Evolutionary conservation across 371 early-diverging fungal genomes (phyloP).

Genomic region (Lichtheimia ramosa): DNA sequence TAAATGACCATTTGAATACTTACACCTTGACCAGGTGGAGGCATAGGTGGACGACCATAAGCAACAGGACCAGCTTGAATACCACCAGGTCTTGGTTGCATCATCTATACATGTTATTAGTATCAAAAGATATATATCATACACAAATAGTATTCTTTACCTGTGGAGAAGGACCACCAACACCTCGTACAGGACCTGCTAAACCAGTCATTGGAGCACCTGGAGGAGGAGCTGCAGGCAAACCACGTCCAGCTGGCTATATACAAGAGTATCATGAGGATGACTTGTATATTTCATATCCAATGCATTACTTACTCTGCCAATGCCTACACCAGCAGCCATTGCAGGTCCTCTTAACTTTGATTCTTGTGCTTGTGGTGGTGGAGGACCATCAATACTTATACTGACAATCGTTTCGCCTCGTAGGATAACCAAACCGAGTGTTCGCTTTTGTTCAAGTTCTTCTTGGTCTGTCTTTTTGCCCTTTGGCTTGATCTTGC

Average conservation of each 20-base stretch:
- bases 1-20: slow-evolving; percentile 2
- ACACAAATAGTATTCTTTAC: too few species aligned
- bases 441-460: slow-evolving; percentile 80
- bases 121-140: too few species aligned
- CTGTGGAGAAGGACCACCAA: slow-evolving; percentile 89
- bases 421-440: slow-evolving; percentile 93
- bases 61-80: slow-evolving; percentile 70
- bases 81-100: slow-evolving; percentile 67
- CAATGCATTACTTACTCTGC: slow-evolving; percentile 38
- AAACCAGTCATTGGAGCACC: slow-evolving; percentile 64
- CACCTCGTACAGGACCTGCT: slow-evolving; percentile 87
- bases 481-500: slow-evolving; percentile 77
- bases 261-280: background rate
- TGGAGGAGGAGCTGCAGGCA: slow-evolving; percentile 78
- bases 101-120: slow-evolving; percentile 56
- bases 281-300: background rate
- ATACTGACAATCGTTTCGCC: slow-evolving; percentile 93
- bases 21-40: slow-evolving; percentile 32
- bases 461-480: slow-evolving; percentile 43
- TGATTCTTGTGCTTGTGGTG: slow-evolving; percentile 64
- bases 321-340: slow-evolving; percentile 74
- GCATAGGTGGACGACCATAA: slow-evolving; percentile 72
- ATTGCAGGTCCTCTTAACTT: slow-evolving; percentile 53
- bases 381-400: slow-evolving; percentile 92
- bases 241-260: slow-evolving; percentile 89